Evolutionary conservation across 257 asterid genomes (phyloP).

Genomic region (Orobanche coerulescens): DNA sequence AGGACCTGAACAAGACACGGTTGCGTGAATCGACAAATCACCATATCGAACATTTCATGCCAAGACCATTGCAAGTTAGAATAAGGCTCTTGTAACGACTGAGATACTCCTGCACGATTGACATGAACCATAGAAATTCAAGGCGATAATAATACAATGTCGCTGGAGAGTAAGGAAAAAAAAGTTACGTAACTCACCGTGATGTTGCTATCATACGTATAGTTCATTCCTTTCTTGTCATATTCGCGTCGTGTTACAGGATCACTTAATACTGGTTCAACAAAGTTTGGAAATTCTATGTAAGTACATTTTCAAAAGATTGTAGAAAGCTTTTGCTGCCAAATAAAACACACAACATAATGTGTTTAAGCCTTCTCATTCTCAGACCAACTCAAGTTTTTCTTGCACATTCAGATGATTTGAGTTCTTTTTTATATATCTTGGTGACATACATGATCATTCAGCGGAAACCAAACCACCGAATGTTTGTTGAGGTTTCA

Average conservation of each 20-base stretch:
- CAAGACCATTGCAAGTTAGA: slow-evolving; percentile 82
- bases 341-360: too few species aligned
- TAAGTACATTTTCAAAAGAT: neutral
- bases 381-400: too few species aligned
- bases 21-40: slow-evolving; percentile 30
- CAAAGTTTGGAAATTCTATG: slow-evolving; percentile 3
- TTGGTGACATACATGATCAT: too few species aligned
- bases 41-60: slow-evolving; percentile 81
- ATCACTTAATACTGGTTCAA: slow-evolving; percentile 71
- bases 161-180: slow-evolving; percentile 4
- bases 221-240: slow-evolving; percentile 68
- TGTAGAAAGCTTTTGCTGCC: neutral
- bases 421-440: too few species aligned
- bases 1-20: too few species aligned
- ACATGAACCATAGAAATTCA: neutral
- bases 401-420: too few species aligned
- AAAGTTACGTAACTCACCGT: slow-evolving; percentile 30
- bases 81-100: slow-evolving; percentile 88
- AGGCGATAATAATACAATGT: neutral
- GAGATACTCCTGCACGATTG: slow-evolving; percentile 66
- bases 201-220: slow-evolving; percentile 51
- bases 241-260: slow-evolving; percentile 74
- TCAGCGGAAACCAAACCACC: neutral
- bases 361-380: too few species aligned
- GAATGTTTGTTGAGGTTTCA: neutral